A percentile compares a stretch with the other conserved stretches of the same genome.
These are phyloP conservation scores for Suhomyces pyralidae DNA, from an alignment of 805 yeast species.

Conservation along the genomic window DNA sequence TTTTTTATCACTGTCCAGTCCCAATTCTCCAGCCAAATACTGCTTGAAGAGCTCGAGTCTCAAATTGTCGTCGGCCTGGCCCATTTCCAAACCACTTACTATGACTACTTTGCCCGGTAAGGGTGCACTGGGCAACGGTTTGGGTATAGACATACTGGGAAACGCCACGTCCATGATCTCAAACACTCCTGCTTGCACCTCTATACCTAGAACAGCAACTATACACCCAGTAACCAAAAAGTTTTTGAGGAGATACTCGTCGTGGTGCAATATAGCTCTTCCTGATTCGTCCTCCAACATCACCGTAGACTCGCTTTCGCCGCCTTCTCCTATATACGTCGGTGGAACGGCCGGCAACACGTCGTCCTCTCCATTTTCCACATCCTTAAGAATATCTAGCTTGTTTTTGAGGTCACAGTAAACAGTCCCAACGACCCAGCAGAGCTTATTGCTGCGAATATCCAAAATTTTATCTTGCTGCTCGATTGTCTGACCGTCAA, in stretches of 20 bases:
- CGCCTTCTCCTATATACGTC: slow-evolving; percentile 44
- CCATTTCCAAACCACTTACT: slow-evolving; percentile 70
- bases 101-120: slow-evolving; percentile 52
- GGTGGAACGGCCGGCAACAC: slow-evolving; percentile 42
- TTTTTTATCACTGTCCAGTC: slow-evolving; percentile 24
- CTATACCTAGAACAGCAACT: slow-evolving; percentile 83
- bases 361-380: slow-evolving; percentile 57
- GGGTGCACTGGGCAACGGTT: slow-evolving; percentile 19
- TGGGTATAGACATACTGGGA: slow-evolving; percentile 65
- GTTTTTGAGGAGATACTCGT: slow-evolving; percentile 48
- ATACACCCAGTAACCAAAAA: slow-evolving; percentile 87
- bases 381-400: slow-evolving; percentile 81
- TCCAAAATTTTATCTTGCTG: slow-evolving; percentile 51
- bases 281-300: slow-evolving; percentile 94
- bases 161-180: slow-evolving; percentile 76
- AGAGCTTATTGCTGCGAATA: slow-evolving; percentile 54
- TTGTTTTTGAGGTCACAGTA: slow-evolving; percentile 81
- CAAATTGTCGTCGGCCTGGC: slow-evolving; percentile 43
- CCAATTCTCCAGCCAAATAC: slow-evolving; percentile 69
- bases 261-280: slow-evolving; percentile 67
- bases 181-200: slow-evolving; percentile 77
- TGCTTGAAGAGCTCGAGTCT: slow-evolving; percentile 61
- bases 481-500: slow-evolving; percentile 31
- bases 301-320: slow-evolving; percentile 52
- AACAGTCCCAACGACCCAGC: slow-evolving; percentile 86